Conservation (phyloP, 2,329 filamentous ascomycete species). For the Phialophora tarda region DNA sequence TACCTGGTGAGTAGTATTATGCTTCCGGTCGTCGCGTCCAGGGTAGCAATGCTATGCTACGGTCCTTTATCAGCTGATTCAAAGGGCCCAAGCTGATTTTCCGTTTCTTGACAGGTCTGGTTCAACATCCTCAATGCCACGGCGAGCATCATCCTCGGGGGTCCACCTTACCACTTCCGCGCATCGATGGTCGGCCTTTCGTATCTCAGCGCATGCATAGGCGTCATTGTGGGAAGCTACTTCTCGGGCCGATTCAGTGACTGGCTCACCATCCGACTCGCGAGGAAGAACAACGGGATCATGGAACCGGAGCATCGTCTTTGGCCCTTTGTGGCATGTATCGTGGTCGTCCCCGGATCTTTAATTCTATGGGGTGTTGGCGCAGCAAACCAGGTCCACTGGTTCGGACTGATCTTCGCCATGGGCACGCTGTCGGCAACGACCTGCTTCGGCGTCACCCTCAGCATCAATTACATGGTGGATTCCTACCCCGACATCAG, state of each 20-base stretch:
- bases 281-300: constrained; percentile 40
- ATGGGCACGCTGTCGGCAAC: constrained; percentile 55
- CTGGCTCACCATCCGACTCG: constrained; percentile 39
- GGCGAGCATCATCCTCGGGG: constrained; percentile 47
- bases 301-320: constrained; percentile 42
- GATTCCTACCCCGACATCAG: constrained; percentile 57
- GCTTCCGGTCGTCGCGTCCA: not conserved
- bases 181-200: constrained; percentile 48
- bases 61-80: too few species aligned
- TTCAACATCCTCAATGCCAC: constrained; percentile 54
- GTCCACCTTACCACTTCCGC: constrained; percentile 47
- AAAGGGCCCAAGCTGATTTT: constrained; percentile 1
- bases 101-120: constrained; percentile 44
- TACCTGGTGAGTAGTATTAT: constrained; percentile 42
- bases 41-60: too few species aligned
- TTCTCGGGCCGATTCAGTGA: constrained; percentile 39
- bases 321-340: constrained; percentile 41
- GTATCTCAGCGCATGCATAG: constrained; percentile 44
- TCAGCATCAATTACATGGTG: constrained; percentile 55
- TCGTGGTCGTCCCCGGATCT: constrained; percentile 53
- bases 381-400: constrained; percentile 56
- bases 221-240: constrained; percentile 29
- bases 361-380: constrained; percentile 61
- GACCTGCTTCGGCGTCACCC: constrained; percentile 52
- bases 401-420: constrained; percentile 57